These are phyloP conservation scores for Friedmanniomyces simplex DNA, from an alignment of 495 filamentous ascomycete genomes.

Conservation along the genomic window DNA sequence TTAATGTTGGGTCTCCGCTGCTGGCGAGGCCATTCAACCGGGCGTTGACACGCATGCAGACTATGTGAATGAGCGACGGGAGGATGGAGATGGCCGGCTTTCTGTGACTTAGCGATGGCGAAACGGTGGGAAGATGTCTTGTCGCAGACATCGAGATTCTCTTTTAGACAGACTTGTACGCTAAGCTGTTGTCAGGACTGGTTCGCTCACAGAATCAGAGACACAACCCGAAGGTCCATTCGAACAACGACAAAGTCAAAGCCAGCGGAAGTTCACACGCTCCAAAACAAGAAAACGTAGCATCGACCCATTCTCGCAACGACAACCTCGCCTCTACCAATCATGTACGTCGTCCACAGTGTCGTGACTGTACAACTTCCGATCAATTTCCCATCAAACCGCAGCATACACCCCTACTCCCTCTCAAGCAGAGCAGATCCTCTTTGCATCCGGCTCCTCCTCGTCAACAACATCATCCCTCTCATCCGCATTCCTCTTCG, in stretches of 20 bases:
- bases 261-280: too few species aligned
- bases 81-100: neutral
- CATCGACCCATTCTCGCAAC: too few species aligned
- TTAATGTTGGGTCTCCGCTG: neutral
- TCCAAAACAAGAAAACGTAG: too few species aligned
- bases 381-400: neutral
- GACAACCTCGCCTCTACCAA: too few species aligned
- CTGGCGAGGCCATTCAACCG: neutral
- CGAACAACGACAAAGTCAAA: too few species aligned
- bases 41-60: neutral
- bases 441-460: slow-evolving; percentile 1
- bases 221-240: too few species aligned
- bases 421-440: neutral
- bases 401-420: neutral
- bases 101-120: neutral
- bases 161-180: too few species aligned
- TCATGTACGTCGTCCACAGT: neutral
- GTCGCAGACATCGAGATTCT: neutral
- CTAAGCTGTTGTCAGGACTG: too few species aligned
- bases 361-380: neutral
- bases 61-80: neutral
- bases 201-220: too few species aligned
- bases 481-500: slow-evolving; percentile 15
- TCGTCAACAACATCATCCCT: neutral
- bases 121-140: neutral